Base-by-base conservation (phyloP, 2,329 filamentous ascomycete species). In the Penicillium nordicum region DNA sequence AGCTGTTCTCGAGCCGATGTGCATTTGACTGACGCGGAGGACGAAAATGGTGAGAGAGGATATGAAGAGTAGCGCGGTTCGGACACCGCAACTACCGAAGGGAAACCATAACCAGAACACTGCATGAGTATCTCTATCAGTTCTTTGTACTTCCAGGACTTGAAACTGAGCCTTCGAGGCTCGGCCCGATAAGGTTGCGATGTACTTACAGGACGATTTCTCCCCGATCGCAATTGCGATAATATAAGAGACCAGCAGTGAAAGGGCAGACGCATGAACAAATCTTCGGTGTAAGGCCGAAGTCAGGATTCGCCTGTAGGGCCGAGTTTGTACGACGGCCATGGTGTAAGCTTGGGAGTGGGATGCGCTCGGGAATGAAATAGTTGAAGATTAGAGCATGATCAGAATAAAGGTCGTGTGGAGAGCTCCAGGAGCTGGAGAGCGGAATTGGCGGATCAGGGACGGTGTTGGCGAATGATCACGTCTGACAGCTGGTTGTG, bases 101-200 rank as follows among this genome's bases (percentile, higher is more conserved):
- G 92, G 92, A 63, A 96, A 91, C 88, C 90, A 93, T 66, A 86
- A 80, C 92, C 91, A 96, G 59, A 96, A 77, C 49, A 85, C 90
- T 93, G 23, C n/a, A 36, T 41, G 10, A 1, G 29, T n/a, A n/a
- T 4, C 14, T 11, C 12, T 4, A 27, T 56, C 18, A 53, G 50
- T 30, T 27, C n/a, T 32, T 37, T 56, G 21, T 25, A 37, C 25
- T 36, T 37, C 27, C 12, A 23, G 30, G 11, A 12, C 21, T 14
- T 37, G 37, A n/a, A 36, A 25, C 16, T 36, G 29, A 18, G 23
- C 29, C 27, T 18, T 52, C 12, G 29, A 47, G 8, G 18, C 25
- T 41, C 34, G 32, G 25, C 37, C 12, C 12, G 3, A 32, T 16
- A 27, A 48, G 36, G 30, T 50, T 47, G 30, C 27, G 34, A 37